A percentile compares a stretch with the other conserved stretches of the same genome.
phyloP scores from a whole-genome alignment of 176 grass and related monocot species.

The Canna indica region DNA sequence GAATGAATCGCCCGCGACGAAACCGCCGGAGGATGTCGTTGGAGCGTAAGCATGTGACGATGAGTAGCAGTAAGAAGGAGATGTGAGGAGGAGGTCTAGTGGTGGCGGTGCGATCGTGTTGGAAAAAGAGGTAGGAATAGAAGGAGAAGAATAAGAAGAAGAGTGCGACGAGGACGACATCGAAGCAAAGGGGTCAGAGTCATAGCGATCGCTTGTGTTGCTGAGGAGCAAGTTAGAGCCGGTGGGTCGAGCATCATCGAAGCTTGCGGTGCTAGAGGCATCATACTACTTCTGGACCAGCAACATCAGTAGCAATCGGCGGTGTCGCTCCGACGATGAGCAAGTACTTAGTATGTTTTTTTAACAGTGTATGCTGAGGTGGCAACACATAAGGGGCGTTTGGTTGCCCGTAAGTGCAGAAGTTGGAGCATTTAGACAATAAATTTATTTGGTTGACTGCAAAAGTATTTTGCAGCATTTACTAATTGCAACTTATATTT shows the following conservation, averaged over 20 bases:
- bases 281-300: conserved; percentile 11
- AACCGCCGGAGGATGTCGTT: background rate
- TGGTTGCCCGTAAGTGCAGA: too few species aligned
- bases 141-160: background rate
- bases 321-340: too few species aligned
- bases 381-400: too few species aligned
- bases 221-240: conserved; percentile 89
- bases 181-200: conserved; percentile 64
- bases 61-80: conserved; percentile 5
- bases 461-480: too few species aligned
- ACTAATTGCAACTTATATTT: too few species aligned
- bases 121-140: too few species aligned
- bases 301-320: background rate
- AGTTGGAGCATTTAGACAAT: too few species aligned
- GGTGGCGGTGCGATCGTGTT: background rate
- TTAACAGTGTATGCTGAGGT: too few species aligned
- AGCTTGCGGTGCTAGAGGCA: conserved; percentile 24
- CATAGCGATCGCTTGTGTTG: conserved; percentile 71
- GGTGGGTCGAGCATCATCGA: conserved; percentile 35
- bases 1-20: conserved; percentile 18
- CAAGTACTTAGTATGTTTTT: too few species aligned
- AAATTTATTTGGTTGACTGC: too few species aligned
- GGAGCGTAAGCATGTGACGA: background rate
- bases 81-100: background rate
- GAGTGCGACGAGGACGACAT: conserved; percentile 31